Conservation (phyloP, 139 green algal genomes). For the Limnomonas spitsbergensis region DNA sequence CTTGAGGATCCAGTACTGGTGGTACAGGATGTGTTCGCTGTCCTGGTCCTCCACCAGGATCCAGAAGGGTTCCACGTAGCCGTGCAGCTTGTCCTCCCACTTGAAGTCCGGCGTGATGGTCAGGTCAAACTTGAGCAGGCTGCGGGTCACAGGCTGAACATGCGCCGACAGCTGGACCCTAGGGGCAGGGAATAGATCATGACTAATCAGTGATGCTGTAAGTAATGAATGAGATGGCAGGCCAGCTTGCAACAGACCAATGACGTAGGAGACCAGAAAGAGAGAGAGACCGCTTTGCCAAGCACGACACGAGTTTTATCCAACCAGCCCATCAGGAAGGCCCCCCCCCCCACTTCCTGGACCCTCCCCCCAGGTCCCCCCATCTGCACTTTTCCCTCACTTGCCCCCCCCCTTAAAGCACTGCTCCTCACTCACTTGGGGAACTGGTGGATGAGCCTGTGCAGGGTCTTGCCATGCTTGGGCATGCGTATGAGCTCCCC, state of each 20-base stretch:
- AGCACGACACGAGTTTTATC: too few species aligned
- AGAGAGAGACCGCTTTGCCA: too few species aligned
- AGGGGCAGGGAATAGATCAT: too few species aligned
- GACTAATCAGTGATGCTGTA: too few species aligned
- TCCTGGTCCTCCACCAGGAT: constrained; percentile 93
- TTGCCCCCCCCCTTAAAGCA: too few species aligned
- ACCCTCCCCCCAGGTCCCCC: too few species aligned
- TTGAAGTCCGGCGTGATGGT: constrained; percentile 96
- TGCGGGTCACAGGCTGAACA: constrained; percentile 94
- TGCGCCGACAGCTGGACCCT: constrained; percentile 88
- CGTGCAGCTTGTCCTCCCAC: constrained; percentile 78
- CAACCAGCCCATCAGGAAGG: too few species aligned
- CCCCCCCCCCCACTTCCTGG: too few species aligned
- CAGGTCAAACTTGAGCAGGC: constrained; percentile 90
- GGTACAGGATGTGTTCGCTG: constrained; percentile 87
- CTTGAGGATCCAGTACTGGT: constrained; percentile 95
- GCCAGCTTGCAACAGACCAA: too few species aligned
- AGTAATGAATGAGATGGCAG: background rate
- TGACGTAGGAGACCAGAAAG: too few species aligned
- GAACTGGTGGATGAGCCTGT: constrained; percentile 94
- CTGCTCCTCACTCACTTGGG: constrained; percentile 63
- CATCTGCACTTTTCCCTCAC: too few species aligned
- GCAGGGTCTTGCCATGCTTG: constrained; percentile 94
- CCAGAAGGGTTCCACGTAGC: constrained; percentile 91
- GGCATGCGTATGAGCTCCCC: constrained; percentile 81